phyloP scores from a whole-genome alignment of 441 rosid species.

The Eruca vesicaria region DNA sequence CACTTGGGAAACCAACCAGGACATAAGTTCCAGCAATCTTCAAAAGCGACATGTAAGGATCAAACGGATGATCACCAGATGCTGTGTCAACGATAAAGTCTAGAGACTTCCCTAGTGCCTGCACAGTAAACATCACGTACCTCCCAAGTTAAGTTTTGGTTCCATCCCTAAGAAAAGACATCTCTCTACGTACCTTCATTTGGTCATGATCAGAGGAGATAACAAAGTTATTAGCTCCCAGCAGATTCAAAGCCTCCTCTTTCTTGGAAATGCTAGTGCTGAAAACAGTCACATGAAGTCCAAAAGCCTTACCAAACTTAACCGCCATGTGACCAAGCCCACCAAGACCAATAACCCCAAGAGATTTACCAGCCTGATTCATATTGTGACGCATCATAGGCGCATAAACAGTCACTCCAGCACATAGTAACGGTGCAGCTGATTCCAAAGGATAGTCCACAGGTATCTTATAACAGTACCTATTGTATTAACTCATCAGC shows the following conservation, averaged over 20 bases:
- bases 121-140: conserved; percentile 18
- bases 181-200: conserved; percentile 60
- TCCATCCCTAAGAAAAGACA: background rate
- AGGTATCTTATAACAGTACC: conserved; percentile 85
- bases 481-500: conserved; percentile 26
- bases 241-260: conserved; percentile 71
- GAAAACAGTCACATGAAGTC: conserved; percentile 74
- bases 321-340: conserved; percentile 99
- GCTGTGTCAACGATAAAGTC: conserved; percentile 85
- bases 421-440: conserved; percentile 90
- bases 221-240: conserved; percentile 69
- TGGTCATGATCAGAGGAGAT: conserved; percentile 72
- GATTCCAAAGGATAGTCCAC: conserved; percentile 61
- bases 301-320: conserved; percentile 93
- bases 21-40: conserved; percentile 62
- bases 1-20: conserved; percentile 79
- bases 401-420: conserved; percentile 81
- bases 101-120: conserved; percentile 62
- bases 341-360: conserved; percentile 88
- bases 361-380: conserved; percentile 81
- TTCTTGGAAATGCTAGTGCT: conserved; percentile 84
- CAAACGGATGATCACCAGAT: conserved; percentile 83
- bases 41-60: conserved; percentile 73
- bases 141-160: background rate
- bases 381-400: conserved; percentile 86